A percentile compares a stretch with the other conserved stretches of the same genome.
Evolutionary conservation across 2,329 filamentous ascomycete species (phyloP).

Genomic region (Trichoderma koningiopsis): DNA sequence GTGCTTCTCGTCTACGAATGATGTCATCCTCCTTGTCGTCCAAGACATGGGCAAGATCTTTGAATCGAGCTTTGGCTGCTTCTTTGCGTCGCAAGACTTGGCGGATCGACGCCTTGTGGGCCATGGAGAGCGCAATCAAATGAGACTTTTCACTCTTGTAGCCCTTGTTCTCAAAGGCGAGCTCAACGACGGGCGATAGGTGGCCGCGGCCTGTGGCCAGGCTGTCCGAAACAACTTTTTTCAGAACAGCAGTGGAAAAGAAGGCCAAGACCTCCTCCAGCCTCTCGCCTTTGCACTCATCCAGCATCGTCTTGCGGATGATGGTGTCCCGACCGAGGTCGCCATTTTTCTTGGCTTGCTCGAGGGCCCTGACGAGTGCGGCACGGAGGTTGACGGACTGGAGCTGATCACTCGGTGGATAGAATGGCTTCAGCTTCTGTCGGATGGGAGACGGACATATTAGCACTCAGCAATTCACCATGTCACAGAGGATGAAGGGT

Average conservation of each 20-base stretch:
- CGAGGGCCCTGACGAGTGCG: constrained; percentile 77
- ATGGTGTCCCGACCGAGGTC: constrained; percentile 76
- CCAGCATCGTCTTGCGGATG: constrained; percentile 90
- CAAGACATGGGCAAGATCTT: constrained; percentile 66
- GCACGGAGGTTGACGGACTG: constrained; percentile 90
- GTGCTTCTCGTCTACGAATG: constrained; percentile 53
- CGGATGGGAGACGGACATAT: constrained; percentile 12
- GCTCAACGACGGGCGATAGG: constrained; percentile 52
- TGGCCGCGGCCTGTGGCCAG: constrained; percentile 42
- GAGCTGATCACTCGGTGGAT: constrained; percentile 84
- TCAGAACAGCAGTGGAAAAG: constrained; percentile 82
- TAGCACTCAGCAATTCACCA: constrained; percentile 13
- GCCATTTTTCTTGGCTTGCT: constrained; percentile 86
- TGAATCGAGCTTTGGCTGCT: constrained; percentile 59
- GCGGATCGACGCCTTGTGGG: constrained; percentile 69
- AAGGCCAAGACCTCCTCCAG: constrained; percentile 82
- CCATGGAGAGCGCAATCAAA: constrained; percentile 69
- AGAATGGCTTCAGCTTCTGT: constrained; percentile 86
- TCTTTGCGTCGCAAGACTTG: constrained; percentile 61
- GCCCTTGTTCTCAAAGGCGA: constrained; percentile 62
- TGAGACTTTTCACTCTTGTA: constrained; percentile 56
- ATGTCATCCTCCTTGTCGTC: constrained; percentile 63
- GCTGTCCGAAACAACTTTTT: constrained; percentile 60
- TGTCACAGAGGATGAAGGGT: neutral
- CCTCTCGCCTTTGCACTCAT: constrained; percentile 91